Conservation (phyloP, 75 land plant species). For the Picea sitchensis region DNA sequence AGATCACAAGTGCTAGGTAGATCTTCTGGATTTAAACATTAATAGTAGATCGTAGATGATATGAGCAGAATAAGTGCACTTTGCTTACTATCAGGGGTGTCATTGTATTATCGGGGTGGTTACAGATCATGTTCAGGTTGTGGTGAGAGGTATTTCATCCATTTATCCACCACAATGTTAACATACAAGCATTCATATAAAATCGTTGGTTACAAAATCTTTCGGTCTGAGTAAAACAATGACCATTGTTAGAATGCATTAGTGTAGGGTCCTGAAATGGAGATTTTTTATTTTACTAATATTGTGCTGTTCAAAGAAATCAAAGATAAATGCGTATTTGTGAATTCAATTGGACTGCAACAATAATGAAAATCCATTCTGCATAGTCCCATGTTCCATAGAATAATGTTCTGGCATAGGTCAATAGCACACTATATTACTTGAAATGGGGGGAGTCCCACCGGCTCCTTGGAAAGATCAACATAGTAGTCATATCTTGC, state of each 20-base stretch:
- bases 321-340: not conserved
- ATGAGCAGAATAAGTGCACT: not conserved
- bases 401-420: too few relatives aligned
- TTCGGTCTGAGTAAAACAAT: not conserved
- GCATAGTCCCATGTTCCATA: too few relatives aligned
- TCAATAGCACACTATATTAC: too few relatives aligned
- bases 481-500: too few relatives aligned
- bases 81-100: not conserved
- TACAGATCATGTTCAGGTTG: not conserved
- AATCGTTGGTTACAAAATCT: not conserved
- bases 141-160: not conserved
- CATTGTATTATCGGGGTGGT: not conserved
- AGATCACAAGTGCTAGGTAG: not conserved
- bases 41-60: not conserved
- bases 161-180: not conserved
- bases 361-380: not conserved
- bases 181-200: not conserved
- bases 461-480: too few relatives aligned
- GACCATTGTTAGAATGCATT: not conserved
- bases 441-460: too few relatives aligned
- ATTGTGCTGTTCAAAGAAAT: not conserved
- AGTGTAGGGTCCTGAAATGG: not conserved
- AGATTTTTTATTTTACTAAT: not conserved
- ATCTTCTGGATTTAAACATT: not conserved
- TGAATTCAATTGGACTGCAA: not conserved